phyloP scores from a whole-genome alignment of 2,329 filamentous ascomycete species.

The Drechslerella dactyloides region DNA sequence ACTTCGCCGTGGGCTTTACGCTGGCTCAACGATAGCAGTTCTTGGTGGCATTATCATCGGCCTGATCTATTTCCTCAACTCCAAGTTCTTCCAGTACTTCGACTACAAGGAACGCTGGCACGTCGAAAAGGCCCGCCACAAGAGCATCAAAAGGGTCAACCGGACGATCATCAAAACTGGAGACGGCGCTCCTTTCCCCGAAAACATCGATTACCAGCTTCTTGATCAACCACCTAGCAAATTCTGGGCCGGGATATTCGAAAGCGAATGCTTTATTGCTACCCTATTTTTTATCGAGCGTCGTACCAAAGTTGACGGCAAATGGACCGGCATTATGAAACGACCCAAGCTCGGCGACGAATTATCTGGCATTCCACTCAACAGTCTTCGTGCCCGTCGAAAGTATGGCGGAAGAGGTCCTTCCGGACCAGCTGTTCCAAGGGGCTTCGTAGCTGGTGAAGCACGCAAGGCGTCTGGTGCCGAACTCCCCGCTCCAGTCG shows the following conservation, averaged over 20 bases:
- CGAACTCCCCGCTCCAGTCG: slow-evolving; percentile 7
- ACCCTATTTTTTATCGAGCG: slow-evolving; percentile 33
- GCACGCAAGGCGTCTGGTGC: not conserved
- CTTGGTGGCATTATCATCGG: slow-evolving; percentile 10
- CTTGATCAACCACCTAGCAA: slow-evolving; percentile 35
- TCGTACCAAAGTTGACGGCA: slow-evolving; percentile 28
- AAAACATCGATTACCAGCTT: slow-evolving; percentile 32
- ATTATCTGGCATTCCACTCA: slow-evolving; percentile 37
- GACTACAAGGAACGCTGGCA: slow-evolving; percentile 46
- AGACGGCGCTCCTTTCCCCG: slow-evolving; percentile 24
- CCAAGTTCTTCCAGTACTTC: slow-evolving; percentile 36
- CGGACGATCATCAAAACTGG: slow-evolving; percentile 13
- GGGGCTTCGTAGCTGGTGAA: not conserved
- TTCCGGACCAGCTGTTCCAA: not conserved
- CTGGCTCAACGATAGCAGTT: slow-evolving; percentile 21
- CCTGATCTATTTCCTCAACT: slow-evolving; percentile 17
- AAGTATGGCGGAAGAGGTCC: slow-evolving; percentile 14
- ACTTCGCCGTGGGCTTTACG: slow-evolving; percentile 17
- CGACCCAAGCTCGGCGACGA: slow-evolving; percentile 45
- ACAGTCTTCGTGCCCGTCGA: slow-evolving; percentile 36
- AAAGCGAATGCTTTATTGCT: slow-evolving; percentile 39
- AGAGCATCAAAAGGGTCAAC: slow-evolving; percentile 28
- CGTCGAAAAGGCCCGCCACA: slow-evolving; percentile 26
- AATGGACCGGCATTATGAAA: slow-evolving; percentile 38
- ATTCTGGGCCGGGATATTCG: slow-evolving; percentile 40